These are phyloP conservation scores for Coccomyxa subellipsoidea DNA, from an alignment of 163 green algal species.

Conservation along the genomic window DNA sequence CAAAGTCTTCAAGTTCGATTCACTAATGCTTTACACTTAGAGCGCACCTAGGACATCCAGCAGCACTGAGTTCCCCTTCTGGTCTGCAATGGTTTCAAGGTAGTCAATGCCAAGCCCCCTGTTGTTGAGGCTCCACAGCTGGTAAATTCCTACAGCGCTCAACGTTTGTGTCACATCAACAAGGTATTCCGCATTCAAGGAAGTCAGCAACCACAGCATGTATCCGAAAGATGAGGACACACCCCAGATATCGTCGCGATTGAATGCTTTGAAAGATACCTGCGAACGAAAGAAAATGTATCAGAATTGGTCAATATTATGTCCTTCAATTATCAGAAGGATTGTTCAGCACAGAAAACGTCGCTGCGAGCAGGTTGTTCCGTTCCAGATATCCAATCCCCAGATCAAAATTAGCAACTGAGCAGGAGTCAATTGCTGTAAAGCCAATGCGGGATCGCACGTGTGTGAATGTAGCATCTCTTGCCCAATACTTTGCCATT, in stretches of 20 bases:
- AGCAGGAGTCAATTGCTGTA: neutral
- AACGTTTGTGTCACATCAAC: neutral
- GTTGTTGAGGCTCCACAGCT: slow-evolving; percentile 2
- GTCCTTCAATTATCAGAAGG: neutral
- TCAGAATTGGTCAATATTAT: no score
- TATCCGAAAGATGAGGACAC: neutral
- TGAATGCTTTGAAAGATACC: neutral
- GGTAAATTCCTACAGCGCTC: neutral
- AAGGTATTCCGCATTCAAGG: neutral
- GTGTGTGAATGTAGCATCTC: slow-evolving; percentile 1
- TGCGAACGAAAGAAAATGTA: neutral
- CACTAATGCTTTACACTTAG: no score
- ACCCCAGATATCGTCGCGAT: neutral
- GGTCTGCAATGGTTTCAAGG: neutral
- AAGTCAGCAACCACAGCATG: neutral
- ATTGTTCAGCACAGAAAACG: neutral
- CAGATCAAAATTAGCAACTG: no score
- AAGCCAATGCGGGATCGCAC: neutral
- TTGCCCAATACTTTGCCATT: neutral
- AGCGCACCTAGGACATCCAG: neutral
- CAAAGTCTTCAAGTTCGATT: no score
- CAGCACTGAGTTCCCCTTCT: slow-evolving; percentile 1
- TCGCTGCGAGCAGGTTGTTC: no score
- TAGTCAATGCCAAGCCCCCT: neutral
- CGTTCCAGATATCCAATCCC: no score